Conservation (phyloP, 148 eudicot genomes). For the Chenopodium album region DNA sequence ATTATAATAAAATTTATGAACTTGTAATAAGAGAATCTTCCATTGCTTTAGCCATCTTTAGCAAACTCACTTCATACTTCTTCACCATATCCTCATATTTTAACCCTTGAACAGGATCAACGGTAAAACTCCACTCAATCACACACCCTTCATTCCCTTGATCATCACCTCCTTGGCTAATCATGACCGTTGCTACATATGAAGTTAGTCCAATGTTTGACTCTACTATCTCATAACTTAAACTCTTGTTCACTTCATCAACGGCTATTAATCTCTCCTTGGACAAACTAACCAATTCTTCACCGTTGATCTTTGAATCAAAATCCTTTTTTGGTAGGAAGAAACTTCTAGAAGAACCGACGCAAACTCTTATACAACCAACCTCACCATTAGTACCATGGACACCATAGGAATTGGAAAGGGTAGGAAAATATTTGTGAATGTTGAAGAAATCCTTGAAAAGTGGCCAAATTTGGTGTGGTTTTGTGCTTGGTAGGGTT, state of each 20-base stretch:
- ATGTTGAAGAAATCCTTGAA: slow-evolving; percentile 72
- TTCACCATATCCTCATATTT: slow-evolving; percentile 50
- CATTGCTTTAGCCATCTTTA: slow-evolving; percentile 54
- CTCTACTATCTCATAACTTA: slow-evolving; percentile 71
- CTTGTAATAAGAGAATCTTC: slow-evolving; percentile 31
- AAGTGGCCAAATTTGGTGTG: slow-evolving; percentile 63
- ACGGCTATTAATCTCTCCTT: slow-evolving; percentile 60
- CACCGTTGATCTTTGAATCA: slow-evolving; percentile 17
- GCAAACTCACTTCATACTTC: slow-evolving; percentile 53
- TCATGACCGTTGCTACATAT: slow-evolving; percentile 58
- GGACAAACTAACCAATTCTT: slow-evolving; percentile 45
- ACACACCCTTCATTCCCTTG: slow-evolving; percentile 36
- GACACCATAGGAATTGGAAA: slow-evolving; percentile 58
- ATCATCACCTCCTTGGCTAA: slow-evolving; percentile 29
- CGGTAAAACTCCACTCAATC: slow-evolving; percentile 61
- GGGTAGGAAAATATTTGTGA: slow-evolving; percentile 53
- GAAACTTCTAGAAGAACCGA: slow-evolving; percentile 34
- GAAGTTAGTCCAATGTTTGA: slow-evolving; percentile 65
- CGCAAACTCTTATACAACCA: slow-evolving; percentile 66
- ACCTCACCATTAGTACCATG: slow-evolving; percentile 68
- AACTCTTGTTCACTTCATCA: slow-evolving; percentile 39
- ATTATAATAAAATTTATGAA: not conserved
- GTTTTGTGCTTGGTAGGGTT: slow-evolving; percentile 30
- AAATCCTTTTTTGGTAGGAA: slow-evolving; percentile 26
- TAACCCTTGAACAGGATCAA: slow-evolving; percentile 62